Percentiles rank a stretch among this genome's conserved stretches.
Evolutionary conservation across 441 rosid species (phyloP).

Genomic region (Raphanus hybrid): DNA sequence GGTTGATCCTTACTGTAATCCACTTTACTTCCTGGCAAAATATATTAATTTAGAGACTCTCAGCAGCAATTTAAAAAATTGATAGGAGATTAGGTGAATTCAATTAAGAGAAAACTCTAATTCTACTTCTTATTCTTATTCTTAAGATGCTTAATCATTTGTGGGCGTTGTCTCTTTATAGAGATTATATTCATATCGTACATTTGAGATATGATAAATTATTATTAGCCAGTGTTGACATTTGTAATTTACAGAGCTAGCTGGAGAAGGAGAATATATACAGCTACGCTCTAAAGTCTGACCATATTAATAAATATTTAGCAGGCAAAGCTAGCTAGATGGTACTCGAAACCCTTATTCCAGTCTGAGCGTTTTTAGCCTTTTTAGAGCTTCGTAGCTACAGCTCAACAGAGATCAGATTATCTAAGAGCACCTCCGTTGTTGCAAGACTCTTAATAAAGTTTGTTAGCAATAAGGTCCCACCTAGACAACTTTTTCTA

Average conservation of each 20-base stretch:
- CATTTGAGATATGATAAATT: not conserved
- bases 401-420: not conserved
- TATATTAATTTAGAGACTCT: not conserved
- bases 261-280: not conserved
- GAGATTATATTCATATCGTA: not conserved
- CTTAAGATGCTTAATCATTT: too few species aligned
- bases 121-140: not conserved
- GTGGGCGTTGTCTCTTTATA: not conserved
- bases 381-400: not conserved
- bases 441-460: too few species aligned
- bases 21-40: not conserved
- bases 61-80: not conserved
- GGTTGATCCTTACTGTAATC: conserved; percentile 14
- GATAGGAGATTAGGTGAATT: conserved; percentile 11
- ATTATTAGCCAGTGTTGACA: conserved; percentile 1
- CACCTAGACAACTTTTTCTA: too few species aligned
- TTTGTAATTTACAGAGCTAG: not conserved
- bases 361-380: not conserved
- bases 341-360: not conserved
- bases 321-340: not conserved
- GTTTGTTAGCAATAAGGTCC: too few species aligned
- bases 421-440: too few species aligned
- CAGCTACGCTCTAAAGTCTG: not conserved
- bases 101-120: not conserved
- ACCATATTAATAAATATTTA: not conserved